Base-by-base conservation (phyloP, 1,139 yeast species). In the Zygoascus sp. region DNA sequence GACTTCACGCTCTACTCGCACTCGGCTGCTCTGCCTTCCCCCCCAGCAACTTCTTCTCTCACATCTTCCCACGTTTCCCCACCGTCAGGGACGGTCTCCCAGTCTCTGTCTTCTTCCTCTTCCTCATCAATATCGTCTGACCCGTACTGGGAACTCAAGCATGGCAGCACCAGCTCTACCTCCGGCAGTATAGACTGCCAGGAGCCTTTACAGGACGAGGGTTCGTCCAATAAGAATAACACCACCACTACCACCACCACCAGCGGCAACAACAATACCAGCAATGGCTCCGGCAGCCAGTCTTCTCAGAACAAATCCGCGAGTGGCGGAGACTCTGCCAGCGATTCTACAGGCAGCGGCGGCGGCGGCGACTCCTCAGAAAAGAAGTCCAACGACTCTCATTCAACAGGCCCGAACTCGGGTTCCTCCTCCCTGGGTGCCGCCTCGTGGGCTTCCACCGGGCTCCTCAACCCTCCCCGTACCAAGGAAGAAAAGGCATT, bases 401-500 rank as follows among this genome's bases (percentile, higher is more conserved):
- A 13, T 30, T 10, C n/a, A 25, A n/a, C 34, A 9, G 34, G 34
- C 15, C 13, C 34, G 3, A 25, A 25, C n/a, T 30, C 34, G n/a
- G 11, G 16, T 5, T 30, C 34, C 5, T 28, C 32, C 10, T 28
- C 32, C 32, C 5, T 13, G 3, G 11, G 16, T 11, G 11, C 34
- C 15, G 34, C 8, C 34, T 30, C 34, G n/a, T 30, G 15, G 34
- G 34, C 34, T 7, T 30, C 34, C n/a, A 9, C 17, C n/a, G 17
- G 17, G 16, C 8, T 30, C 16, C 7, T 16, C 1, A 21, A 27
- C 20, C 19, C 32, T 11, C 27, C 40, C 16, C 35, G 20, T 20
- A 23, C 41, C 17, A 46, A 32, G 32, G 47, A 45, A 35, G 50
- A 47, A 32, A 51, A 40, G 30, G 51, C 50, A 1, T 6, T 25